These are phyloP conservation scores for Primulina tabacum DNA, from an alignment of 257 asterid genomes.

Conservation along the genomic window DNA sequence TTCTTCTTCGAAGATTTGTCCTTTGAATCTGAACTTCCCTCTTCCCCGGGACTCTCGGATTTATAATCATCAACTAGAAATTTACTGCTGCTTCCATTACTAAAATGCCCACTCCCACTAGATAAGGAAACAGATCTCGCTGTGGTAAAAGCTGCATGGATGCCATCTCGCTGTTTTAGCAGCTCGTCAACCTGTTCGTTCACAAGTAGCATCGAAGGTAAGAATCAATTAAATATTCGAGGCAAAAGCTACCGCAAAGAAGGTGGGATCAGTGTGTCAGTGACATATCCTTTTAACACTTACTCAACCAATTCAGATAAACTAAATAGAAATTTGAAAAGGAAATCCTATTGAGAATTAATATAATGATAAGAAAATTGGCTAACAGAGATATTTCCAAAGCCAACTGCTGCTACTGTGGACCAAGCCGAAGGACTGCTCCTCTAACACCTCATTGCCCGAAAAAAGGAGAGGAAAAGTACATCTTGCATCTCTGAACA, in stretches of 20 bases:
- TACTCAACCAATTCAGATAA: not conserved
- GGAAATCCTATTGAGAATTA: not conserved
- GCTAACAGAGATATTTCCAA: not conserved
- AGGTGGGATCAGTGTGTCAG: constrained; percentile 1
- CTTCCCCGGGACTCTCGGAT: constrained; percentile 77
- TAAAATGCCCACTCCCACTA: constrained; percentile 66
- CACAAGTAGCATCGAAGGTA: constrained; percentile 12
- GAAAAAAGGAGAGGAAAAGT: not conserved
- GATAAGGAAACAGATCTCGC: constrained; percentile 47
- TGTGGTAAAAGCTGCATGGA: constrained; percentile 81
- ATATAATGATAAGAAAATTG: not conserved
- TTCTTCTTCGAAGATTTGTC: constrained; percentile 76
- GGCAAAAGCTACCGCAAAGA: constrained; percentile 9
- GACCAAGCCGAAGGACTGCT: not conserved
- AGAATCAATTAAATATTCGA: not conserved
- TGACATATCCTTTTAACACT: not conserved
- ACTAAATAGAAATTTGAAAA: not conserved
- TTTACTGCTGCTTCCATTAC: constrained; percentile 86
- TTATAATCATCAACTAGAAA: constrained; percentile 51
- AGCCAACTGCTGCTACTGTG: not conserved
- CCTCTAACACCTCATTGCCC: not conserved
- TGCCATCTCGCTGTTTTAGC: constrained; percentile 82
- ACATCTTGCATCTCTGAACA: not conserved
- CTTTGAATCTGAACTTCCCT: constrained; percentile 85
- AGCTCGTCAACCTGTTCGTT: constrained; percentile 84